Conservation (phyloP, 768 basidiomycete species). For the Leccinum longicurvipes region DNA sequence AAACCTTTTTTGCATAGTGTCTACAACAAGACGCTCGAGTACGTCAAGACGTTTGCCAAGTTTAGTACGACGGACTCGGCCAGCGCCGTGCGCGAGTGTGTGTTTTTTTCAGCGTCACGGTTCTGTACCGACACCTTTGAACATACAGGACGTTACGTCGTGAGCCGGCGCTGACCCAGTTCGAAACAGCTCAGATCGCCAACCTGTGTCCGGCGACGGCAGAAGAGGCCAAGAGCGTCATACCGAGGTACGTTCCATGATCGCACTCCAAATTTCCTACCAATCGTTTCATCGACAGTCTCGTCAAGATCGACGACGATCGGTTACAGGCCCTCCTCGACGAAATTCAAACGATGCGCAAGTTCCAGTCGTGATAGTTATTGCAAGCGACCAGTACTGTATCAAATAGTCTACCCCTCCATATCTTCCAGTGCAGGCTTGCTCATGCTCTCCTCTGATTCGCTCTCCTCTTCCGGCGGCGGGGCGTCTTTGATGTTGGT, state of each 20-base stretch:
- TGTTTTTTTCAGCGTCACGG: not conserved
- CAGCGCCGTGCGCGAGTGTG: conserved; percentile 80
- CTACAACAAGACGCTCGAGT: conserved; percentile 90
- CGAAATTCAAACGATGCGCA: conserved; percentile 87
- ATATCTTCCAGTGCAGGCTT: conserved; percentile 48
- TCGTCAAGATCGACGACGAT: conserved; percentile 88
- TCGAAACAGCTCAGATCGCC: conserved; percentile 90
- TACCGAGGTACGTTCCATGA: conserved; percentile 63
- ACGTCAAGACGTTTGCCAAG: conserved; percentile 88
- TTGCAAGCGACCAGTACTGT: not conserved
- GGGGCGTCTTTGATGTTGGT: conserved; percentile 39
- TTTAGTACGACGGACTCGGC: conserved; percentile 85
- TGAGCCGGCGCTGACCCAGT: conserved; percentile 78
- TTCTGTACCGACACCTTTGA: not conserved
- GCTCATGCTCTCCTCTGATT: conserved; percentile 41
- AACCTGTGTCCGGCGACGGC: conserved; percentile 85
- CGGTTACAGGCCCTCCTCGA: conserved; percentile 75
- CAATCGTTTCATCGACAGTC: conserved; percentile 31
- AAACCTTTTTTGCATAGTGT: conserved; percentile 49
- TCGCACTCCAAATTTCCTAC: not conserved
- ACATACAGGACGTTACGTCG: conserved; percentile 64
- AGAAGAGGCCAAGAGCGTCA: conserved; percentile 88
- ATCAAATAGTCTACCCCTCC: conserved; percentile 37
- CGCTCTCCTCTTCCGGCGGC: conserved; percentile 36
- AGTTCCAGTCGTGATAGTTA: conserved; percentile 73